Percentiles rank a stretch among this genome's conserved stretches.
These are phyloP conservation scores for Fusarium succisae DNA, from an alignment of 2,329 filamentous ascomycete genomes.

Conservation along the genomic window DNA sequence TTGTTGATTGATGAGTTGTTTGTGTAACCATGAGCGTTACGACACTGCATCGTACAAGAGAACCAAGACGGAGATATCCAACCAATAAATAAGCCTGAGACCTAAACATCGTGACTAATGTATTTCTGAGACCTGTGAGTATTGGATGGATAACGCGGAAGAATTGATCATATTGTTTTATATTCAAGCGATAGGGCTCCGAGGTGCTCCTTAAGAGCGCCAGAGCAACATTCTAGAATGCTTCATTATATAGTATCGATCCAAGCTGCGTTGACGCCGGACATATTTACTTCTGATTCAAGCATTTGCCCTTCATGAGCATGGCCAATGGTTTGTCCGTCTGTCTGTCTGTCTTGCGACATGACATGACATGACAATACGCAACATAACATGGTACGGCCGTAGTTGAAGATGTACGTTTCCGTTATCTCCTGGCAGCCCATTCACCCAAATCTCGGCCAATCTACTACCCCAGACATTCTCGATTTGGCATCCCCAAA, in stretches of 20 bases:
- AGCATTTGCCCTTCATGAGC: not conserved
- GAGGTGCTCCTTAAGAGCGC: not conserved
- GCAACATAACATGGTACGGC: not conserved
- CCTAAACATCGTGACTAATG: not conserved
- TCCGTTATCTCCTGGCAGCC: not conserved
- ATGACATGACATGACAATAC: not conserved
- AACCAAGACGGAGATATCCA: not conserved
- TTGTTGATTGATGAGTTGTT: not conserved
- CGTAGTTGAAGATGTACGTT: not conserved
- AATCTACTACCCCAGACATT: not conserved
- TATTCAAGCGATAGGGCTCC: not conserved
- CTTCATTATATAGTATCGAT: not conserved
- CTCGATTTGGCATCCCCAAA: not conserved
- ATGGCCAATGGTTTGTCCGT: not conserved
- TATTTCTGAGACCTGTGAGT: not conserved
- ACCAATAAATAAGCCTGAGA: not conserved
- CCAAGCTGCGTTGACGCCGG: not conserved
- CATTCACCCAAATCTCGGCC: not conserved
- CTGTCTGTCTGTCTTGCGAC: not conserved
- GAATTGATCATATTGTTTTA: not conserved
- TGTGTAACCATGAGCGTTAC: slow-evolving; percentile 8
- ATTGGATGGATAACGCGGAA: not conserved
- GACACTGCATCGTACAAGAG: not conserved
- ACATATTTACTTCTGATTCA: not conserved
- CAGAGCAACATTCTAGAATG: not conserved